Evolutionary conservation across 2,329 filamentous ascomycete species (phyloP).

Genomic region (Fusarium transvaalense): DNA sequence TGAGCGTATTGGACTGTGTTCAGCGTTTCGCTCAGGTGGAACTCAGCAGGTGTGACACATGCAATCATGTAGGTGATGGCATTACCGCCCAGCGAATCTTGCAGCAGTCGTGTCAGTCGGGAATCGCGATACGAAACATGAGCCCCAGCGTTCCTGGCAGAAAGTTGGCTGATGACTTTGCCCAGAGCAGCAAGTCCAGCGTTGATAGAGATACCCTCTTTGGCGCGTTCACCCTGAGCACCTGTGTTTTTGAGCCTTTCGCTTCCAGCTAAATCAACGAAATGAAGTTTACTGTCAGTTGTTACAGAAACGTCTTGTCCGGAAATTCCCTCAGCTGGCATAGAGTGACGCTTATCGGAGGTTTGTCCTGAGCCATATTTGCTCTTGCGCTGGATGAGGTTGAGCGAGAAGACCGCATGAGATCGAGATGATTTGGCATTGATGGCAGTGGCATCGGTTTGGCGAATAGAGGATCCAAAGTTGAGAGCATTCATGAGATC

Average conservation of each 20-base stretch:
- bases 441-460: conserved; percentile 96
- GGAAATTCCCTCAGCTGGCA: conserved; percentile 84
- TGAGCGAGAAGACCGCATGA: conserved; percentile 96
- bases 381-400: conserved; percentile 86
- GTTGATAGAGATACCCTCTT: conserved; percentile 98
- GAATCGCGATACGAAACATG: conserved; percentile 99
- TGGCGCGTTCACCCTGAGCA: conserved; percentile 92
- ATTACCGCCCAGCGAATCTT: conserved; percentile 96
- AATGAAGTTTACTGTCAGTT: conserved; percentile 97
- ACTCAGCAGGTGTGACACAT: conserved; percentile 95
- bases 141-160: conserved; percentile 85
- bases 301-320: conserved; percentile 77
- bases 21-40: conserved; percentile 95
- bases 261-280: conserved; percentile 96
- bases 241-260: conserved; percentile 97
- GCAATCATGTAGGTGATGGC: conserved; percentile 99
- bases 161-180: conserved; percentile 98
- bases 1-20: conserved; percentile 99
- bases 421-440: conserved; percentile 98
- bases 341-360: conserved; percentile 86
- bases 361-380: conserved; percentile 65
- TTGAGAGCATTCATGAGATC: conserved; percentile 90
- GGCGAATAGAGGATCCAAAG: conserved; percentile 92
- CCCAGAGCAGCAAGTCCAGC: conserved; percentile 93
- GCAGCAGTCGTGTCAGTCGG: conserved; percentile 92